Base-by-base conservation (phyloP, 2,329 filamentous ascomycete genomes). In the Massarina eburnea region DNA sequence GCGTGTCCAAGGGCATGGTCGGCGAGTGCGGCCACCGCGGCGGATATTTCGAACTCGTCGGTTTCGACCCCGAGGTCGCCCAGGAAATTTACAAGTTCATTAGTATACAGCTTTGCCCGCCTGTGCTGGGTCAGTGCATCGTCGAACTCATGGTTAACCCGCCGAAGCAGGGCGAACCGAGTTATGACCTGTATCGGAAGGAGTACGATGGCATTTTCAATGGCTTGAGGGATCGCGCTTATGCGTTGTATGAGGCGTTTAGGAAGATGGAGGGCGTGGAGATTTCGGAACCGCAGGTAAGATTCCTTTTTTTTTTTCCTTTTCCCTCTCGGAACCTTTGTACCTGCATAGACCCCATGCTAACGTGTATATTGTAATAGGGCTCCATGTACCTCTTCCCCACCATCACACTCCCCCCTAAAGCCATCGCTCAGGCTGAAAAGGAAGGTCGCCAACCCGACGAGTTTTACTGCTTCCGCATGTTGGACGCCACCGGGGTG, bases 371-470 rank as follows among this genome's bases (percentile, higher is more conserved):
- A 5, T 3, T 8, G n/a, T n/a, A n/a, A 8, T 55, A 96, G 80
- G 94, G 94, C 49, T 86, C 88, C 68, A 99, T 99, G 94, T 99
- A 99, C 77, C 87, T 99, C 63, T 99, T 97, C 83, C 94, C 94
- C 19, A 94, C 89, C 59, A 95, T 99, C 74, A 83, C 78, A 26
- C 78, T 99, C 19, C 83, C 94, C 1, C 59, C 74, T 19, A 89
- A 89, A 74, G 94, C 91, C 32, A 73, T 85, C 51, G 85, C 86
- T 55, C 89, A 88, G 14, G 94, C 94, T 26, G 67, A 77, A 61
- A 68, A 85, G 51, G 88, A 91, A 69, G 84, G 83, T 61, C 87
- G 88, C 64, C 76, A 79, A 10, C 75, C 92, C 1, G 94, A 99
- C 63, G 92, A 97, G 72, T 96, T 95, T 76, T 99, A 99, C 79